Percentiles rank a stretch among this genome's conserved stretches.
These are phyloP conservation scores for Debaryomyces subglobosus DNA, from an alignment of 1,139 yeast species.

Conservation along the genomic window DNA sequence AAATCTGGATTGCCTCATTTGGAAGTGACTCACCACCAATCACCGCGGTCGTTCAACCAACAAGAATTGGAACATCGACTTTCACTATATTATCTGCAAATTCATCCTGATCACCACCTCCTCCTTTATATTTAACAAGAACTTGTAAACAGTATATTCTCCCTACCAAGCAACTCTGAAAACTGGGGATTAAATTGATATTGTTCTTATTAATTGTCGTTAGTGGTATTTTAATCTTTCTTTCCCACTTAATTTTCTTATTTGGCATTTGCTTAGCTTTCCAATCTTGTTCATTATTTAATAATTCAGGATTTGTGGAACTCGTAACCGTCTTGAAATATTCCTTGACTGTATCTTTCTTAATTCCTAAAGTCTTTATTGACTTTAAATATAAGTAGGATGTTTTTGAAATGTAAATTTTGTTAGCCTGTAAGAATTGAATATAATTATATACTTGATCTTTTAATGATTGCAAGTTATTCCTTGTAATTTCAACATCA, in stretches of 20 bases:
- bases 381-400: constrained; percentile 44
- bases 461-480: constrained; percentile 40
- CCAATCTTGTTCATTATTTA: constrained; percentile 34
- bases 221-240: constrained; percentile 35
- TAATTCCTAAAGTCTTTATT: constrained; percentile 41
- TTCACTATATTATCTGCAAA: constrained; percentile 38
- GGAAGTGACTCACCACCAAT: constrained; percentile 27
- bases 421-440: constrained; percentile 37
- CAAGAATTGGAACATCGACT: constrained; percentile 46
- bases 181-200: constrained; percentile 44
- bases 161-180: constrained; percentile 49
- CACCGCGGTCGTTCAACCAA: constrained; percentile 31
- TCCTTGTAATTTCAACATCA: constrained; percentile 36
- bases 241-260: constrained; percentile 31
- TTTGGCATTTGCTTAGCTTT: constrained; percentile 23
- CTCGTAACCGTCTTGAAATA: constrained; percentile 34
- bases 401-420: constrained; percentile 35
- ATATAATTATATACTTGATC: constrained; percentile 39
- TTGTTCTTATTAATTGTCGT: constrained; percentile 39
- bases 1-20: constrained; percentile 31
- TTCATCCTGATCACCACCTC: constrained; percentile 37
- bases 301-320: constrained; percentile 24
- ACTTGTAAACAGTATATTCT: constrained; percentile 47
- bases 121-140: constrained; percentile 42
- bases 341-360: constrained; percentile 45